A percentile compares a stretch with the other conserved stretches of the same genome.
phyloP scores from a whole-genome alignment of 108 stramenopile species.

The Ochromonas danica region DNA sequence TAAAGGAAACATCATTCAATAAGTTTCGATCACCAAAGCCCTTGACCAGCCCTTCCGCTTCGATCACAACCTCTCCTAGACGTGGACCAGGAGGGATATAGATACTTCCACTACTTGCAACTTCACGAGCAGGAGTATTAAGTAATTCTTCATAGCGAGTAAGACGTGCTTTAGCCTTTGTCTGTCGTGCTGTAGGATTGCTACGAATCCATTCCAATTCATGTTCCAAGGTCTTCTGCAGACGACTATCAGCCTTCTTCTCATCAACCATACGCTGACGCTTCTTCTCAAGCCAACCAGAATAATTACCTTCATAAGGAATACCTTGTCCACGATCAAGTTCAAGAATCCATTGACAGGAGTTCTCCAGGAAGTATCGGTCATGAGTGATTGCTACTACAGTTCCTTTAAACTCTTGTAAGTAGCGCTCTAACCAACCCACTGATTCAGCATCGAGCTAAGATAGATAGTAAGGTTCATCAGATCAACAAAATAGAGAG shows the following conservation, averaged over 20 bases:
- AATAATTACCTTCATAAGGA: slow-evolving; percentile 92
- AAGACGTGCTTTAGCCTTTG: slow-evolving; percentile 81
- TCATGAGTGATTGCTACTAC: slow-evolving; percentile 90
- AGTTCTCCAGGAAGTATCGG: slow-evolving; percentile 92
- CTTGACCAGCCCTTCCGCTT: slow-evolving; percentile 62
- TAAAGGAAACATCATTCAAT: slow-evolving; percentile 78
- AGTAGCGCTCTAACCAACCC: slow-evolving; percentile 95
- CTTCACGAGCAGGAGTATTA: slow-evolving; percentile 66
- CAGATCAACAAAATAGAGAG: neutral
- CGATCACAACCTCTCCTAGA: slow-evolving; percentile 80
- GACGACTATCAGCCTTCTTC: slow-evolving; percentile 70
- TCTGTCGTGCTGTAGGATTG: slow-evolving; percentile 75
- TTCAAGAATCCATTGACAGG: slow-evolving; percentile 91
- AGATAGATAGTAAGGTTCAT: no score
- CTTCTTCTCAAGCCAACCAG: slow-evolving; percentile 84
- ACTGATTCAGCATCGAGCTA: slow-evolving; percentile 99
- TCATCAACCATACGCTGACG: slow-evolving; percentile 75
- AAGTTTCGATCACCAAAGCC: slow-evolving; percentile 60
- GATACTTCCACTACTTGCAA: slow-evolving; percentile 76
- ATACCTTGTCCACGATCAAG: slow-evolving; percentile 85
- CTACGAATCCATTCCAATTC: slow-evolving; percentile 90
- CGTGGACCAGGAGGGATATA: slow-evolving; percentile 87
- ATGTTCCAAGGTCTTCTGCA: slow-evolving; percentile 69
- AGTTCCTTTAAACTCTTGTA: slow-evolving; percentile 66
- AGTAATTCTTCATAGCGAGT: slow-evolving; percentile 82